Evolutionary conservation across 2,329 filamentous ascomycete genomes (phyloP).

Genomic region (Ascochyta viciae-villosae): DNA sequence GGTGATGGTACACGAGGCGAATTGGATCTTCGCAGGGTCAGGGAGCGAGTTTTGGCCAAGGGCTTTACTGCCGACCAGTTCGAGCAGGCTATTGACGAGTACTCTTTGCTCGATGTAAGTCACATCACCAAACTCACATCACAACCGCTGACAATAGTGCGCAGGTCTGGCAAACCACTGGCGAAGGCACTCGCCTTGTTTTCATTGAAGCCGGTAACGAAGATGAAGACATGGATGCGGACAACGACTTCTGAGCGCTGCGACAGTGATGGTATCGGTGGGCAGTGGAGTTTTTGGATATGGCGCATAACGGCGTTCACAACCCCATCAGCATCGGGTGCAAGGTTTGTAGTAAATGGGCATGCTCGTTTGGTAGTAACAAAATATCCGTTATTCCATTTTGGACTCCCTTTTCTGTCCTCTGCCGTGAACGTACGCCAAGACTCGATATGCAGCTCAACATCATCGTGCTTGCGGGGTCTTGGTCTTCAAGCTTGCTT

Average conservation of each 20-base stretch:
- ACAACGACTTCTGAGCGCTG: slow-evolving; percentile 42
- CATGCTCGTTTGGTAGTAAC: neutral
- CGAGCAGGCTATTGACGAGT: slow-evolving; percentile 84
- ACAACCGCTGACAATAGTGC: slow-evolving; percentile 37
- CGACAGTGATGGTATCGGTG: slow-evolving; percentile 14
- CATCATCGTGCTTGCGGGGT: slow-evolving; percentile 14
- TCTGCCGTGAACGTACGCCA: neutral
- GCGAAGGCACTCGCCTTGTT: slow-evolving; percentile 60
- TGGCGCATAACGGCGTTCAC: slow-evolving; percentile 38
- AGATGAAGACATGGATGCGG: slow-evolving; percentile 51
- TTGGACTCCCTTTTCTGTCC: neutral
- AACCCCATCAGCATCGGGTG: neutral
- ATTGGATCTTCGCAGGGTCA: slow-evolving; percentile 84
- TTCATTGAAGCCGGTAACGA: slow-evolving; percentile 61
- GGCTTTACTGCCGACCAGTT: slow-evolving; percentile 97
- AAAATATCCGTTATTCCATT: slow-evolving; percentile 1
- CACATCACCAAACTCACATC: neutral
- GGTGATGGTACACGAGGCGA: slow-evolving; percentile 76
- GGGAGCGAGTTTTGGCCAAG: slow-evolving; percentile 92
- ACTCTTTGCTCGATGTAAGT: slow-evolving; percentile 86
- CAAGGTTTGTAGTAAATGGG: neutral
- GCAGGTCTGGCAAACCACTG: slow-evolving; percentile 63
- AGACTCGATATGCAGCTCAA: slow-evolving; percentile 11
- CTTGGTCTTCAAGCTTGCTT: slow-evolving; percentile 5
- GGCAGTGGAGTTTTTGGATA: slow-evolving; percentile 26